These are phyloP conservation scores for Dictyostelium capitatum DNA, from an alignment of 78 protist species.

Conservation along the genomic window DNA sequence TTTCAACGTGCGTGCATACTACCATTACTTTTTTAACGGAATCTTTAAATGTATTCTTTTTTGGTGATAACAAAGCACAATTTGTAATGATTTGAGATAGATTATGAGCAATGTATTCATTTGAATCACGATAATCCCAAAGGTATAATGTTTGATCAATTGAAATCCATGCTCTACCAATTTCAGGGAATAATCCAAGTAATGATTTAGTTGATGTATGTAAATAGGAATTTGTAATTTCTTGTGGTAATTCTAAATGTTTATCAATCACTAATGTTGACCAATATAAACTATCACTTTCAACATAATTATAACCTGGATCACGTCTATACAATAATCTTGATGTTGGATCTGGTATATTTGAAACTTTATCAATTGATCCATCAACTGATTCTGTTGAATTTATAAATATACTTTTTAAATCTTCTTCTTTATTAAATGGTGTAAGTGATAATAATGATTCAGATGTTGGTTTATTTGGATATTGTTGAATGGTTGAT, in stretches of 20 bases:
- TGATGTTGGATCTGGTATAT: slow-evolving; percentile 1
- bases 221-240: slow-evolving; percentile 26
- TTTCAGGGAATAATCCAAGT: slow-evolving; percentile 68
- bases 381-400: neutral
- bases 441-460: neutral
- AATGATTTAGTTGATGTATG: slow-evolving; percentile 23
- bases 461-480: neutral
- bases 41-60: slow-evolving; percentile 36
- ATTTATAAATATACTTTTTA: neutral
- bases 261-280: slow-evolving; percentile 37
- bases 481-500: neutral
- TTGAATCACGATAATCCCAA: slow-evolving; percentile 60
- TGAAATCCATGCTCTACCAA: slow-evolving; percentile 57
- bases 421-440: slow-evolving; percentile 24
- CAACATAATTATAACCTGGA: slow-evolving; percentile 49
- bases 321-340: neutral
- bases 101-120: slow-evolving; percentile 30
- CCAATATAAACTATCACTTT: neutral
- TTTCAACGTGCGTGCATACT: slow-evolving; percentile 53
- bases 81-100: slow-evolving; percentile 46
- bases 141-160: slow-evolving; percentile 71
- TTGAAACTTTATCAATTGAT: neutral
- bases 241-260: slow-evolving; percentile 40
- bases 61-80: slow-evolving; percentile 38
- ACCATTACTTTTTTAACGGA: slow-evolving; percentile 39